Evolutionary conservation across 257 asterid genomes (phyloP).

Genomic region (Plantago ovata): DNA sequence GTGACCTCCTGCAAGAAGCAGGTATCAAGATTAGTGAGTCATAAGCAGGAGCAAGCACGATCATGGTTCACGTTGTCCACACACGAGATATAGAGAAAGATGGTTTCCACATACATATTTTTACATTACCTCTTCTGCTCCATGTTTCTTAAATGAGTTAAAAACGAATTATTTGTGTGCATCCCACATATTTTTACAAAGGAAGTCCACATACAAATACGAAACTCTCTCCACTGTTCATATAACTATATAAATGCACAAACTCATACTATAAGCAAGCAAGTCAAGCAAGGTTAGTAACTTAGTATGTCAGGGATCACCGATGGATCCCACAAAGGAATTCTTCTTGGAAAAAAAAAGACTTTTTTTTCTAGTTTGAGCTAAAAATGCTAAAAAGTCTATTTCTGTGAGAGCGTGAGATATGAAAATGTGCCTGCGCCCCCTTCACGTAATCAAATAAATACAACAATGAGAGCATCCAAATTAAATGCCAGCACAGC

Average conservation of each 20-base stretch:
- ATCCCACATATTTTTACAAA: no score
- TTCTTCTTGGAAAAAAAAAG: not conserved
- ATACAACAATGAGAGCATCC: constrained; percentile 2
- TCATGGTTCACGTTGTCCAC: not conserved
- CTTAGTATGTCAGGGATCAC: not conserved
- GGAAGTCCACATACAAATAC: not conserved
- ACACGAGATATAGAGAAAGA: not conserved
- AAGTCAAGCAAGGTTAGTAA: not conserved
- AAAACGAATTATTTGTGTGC: not conserved
- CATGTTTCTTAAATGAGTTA: not conserved
- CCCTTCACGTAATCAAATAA: not conserved
- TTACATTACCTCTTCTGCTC: not conserved
- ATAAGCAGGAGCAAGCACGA: not conserved
- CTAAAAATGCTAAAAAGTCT: not conserved
- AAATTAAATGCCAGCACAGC: not conserved
- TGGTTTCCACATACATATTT: not conserved
- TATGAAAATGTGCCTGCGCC: not conserved
- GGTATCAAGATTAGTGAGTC: constrained; percentile 5
- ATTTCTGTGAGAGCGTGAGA: not conserved
- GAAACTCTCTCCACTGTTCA: not conserved
- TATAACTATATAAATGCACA: not conserved
- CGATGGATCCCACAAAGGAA: not conserved
- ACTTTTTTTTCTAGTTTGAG: not conserved
- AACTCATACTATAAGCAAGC: not conserved
- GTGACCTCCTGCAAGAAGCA: constrained; percentile 70